Base-by-base conservation (phyloP, 768 basidiomycete species). In the Mycena alexandri region DNA sequence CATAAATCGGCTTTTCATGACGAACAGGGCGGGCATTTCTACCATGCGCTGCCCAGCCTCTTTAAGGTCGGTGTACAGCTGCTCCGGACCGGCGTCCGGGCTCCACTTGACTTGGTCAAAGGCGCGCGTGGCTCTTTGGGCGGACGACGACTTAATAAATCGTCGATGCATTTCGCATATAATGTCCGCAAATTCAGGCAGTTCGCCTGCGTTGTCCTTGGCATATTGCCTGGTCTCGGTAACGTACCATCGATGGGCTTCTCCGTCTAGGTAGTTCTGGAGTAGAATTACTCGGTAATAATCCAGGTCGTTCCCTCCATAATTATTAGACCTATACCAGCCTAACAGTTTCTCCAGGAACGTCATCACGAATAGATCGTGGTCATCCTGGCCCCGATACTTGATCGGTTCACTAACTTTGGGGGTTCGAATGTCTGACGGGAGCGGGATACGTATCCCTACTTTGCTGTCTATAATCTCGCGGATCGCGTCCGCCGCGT, bases 361-460 rank as follows among this genome's bases (percentile, higher is more conserved):
- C 5, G 42, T 24, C 8, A 16, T 43, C 29, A 29, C 29, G n/a
- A 63, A 46, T 2, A 25, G 12, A 0, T 63, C 44, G 9, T 63
- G 61, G 36, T 63, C 61, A 19, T 63, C 61, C 24, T 63, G 52
- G 0, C 61, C 61, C 6, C 44, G 0, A 11, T 55, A 63, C 17
- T 22, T n/a, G 2, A 17, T 3, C 0, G 43, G 61, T 21, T 63
- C 21, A 5, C 19, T 29, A 4, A 63, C 52, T 12, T 58, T 58
- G 0, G 51, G 5, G 21, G 50, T 17, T 7, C 50, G 25, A 7
- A 54, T 22, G 29, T 50, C 22, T 5, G 46, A 1, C 9, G 58
- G 58, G 12, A 60, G 13, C 1, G 34, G 46, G 2, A 48, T 36
- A 1, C 46, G 44, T 5, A 1, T 33, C 5, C 58, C 58, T 5